Base-by-base conservation (phyloP, 805 yeast genomes). In the Sungouiella thailandica region DNA sequence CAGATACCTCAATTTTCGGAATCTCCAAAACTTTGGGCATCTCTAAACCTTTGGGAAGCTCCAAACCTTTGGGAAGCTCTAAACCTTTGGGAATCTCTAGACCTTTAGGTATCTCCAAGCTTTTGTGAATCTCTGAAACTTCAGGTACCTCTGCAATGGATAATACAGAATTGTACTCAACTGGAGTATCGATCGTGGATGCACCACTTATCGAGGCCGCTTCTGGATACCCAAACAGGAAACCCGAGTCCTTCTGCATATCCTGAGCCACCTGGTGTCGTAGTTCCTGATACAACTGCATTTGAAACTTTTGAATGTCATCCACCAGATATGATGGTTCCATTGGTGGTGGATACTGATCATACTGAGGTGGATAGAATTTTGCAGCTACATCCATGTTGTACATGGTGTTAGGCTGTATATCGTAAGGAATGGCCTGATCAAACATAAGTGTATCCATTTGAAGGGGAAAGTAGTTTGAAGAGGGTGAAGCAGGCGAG, bases 111-210 rank as follows among this genome's bases (percentile, higher is more conserved):
- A n/a, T n/a, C n/a, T n/a, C n/a, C n/a, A n/a, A n/a, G n/a, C n/a
- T n/a, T n/a, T n/a, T n/a, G n/a, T n/a, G n/a, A n/a, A n/a, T n/a
- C 8, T 7, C 9, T 9, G 22, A 19, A 2, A 23, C 11, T 4
- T 26, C 35, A 12, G 27, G 28, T 7, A 26, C 14, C 13, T 25
- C 32, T 8, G 28, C 24, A 2, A 29, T 12, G 3, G 36, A 32
- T 7, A 36, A 16, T 18, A 28, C 11, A 23, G 35, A 36, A 4
- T 17, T 25, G 23, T 33, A 30, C 11, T 28, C 25, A 2, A 35
- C 3, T 24, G 52, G 44, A 18, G 48, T 48, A 31, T 49, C 49
- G 27, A 45, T 46, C 19, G 37, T 35, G 29, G 36, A 35, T 25
- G 40, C 30, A 11, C 40, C 36, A 22, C 36, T 41, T 32, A 26